Evolutionary conservation across 2,329 filamentous ascomycete genomes (phyloP), one percentile per base, ranked within the genome.

Genomic region (Penicillium sp.): DNA sequence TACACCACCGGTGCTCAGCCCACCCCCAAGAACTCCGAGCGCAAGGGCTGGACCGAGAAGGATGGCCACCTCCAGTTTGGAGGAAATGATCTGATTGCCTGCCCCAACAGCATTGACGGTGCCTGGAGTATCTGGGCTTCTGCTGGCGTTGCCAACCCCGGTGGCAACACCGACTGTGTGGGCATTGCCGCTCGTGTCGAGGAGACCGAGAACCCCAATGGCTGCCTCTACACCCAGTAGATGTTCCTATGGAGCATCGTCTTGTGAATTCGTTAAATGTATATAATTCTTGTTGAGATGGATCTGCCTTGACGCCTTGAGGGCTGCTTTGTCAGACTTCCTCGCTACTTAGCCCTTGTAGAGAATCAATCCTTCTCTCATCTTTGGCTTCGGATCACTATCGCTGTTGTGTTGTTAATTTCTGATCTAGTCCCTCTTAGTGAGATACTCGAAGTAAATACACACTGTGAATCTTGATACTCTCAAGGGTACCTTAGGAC

Each of bases 1-100:
- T 86, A 83, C 74, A 77, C 77, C 34, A 81, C 78, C 4, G 79
- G 79, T 40, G 77, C 63, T 38, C 63, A 78, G 61, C 53, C 63
- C 7, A 55, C 72, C 0, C 75, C 77, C 31, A 63, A 61, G 34
- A 78, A 81, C 66, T 68, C 57, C 26, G 79, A 85, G 74, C 71
- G 73, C 51, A 74, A 72, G 43, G 76, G 76, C 53, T 87, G 81
- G 75, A 61, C 69, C 24, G 59, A 85, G 47, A 75, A 78, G 63
- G 65, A 68, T 44, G 55, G 71, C 57, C 65, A 81, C 64, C 75
- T 87, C 35, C 71, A 68, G 50, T 81, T 85, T 61, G 68, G 72
- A 34, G 77, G 76, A 43, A 57, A 58, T 2, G 67, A 71, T 55
- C 76, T 85, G 65, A 65, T 82, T 49, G 83, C 82, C 22, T 87